Base-by-base conservation (phyloP, 164 flowering plant species). In the Magnolia kwangsiensis region DNA sequence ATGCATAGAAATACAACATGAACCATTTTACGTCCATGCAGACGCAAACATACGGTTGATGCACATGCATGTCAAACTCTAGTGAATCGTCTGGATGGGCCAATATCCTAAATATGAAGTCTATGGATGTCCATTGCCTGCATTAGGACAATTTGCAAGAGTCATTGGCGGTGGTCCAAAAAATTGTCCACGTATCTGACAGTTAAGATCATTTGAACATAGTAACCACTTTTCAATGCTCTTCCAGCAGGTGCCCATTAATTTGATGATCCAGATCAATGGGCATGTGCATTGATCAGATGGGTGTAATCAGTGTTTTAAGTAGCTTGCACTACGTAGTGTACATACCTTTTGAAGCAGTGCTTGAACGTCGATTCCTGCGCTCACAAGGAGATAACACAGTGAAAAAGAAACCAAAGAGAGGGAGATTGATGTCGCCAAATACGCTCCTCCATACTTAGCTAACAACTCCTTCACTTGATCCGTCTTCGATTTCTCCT, bases 381-480 rank as follows among this genome's bases (percentile, higher is more conserved):
- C 89, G 37, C 81, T 88, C 24, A 96, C 82, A 2, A 96, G 92
- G 1, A 82, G 87, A 76, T 96, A 96, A 63, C 97, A 96, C 2
- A 96, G 88, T 0, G 90, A 73, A 81, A 93, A 96, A n/a, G 99
- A 96, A 79, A 93, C 88, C 80, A 92, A 76, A 10, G 99, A 96
- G 66, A 96, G 94, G 73, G 92, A 90, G 23, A 93, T 96, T 21
- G 99, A 96, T 51, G 99, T 96, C 31, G 95, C 98, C 64, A 96
- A 80, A 79, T 94, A 94, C 20, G 99, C 99, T 76, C 97, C 99
- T 76, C 99, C 99, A 78, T 96, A 96, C 78, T 96, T 96, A 3
- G 97, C 87, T 29, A 96, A 80, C 76, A 96, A 84, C 69, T 91
- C 95, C 83, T 96, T 96, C 5, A 97, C 98, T 84, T 92, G 86